Evolutionary conservation across 2,329 filamentous ascomycete species (phyloP), one percentile per base, ranked within the genome.

Genomic region (Hirsutella thompsonii): DNA sequence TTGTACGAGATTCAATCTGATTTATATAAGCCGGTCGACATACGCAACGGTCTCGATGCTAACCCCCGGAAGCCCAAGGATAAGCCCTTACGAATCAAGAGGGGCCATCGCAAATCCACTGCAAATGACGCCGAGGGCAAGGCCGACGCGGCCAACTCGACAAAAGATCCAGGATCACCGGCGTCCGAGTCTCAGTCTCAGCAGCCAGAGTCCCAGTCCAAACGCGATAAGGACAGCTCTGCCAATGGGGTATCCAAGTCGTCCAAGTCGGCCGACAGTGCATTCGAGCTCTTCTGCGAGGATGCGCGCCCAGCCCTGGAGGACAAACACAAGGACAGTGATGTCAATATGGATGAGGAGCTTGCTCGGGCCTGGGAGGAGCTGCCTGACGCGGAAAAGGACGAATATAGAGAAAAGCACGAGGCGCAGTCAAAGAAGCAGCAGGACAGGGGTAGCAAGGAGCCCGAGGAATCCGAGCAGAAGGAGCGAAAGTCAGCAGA

Each of bases 81-180:
- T 54, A 87, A 87, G 60, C 83, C 83, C 23, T 65, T 87, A 47
- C 75, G 83, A 26, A 79, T 76, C 47, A 88, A 88, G 67, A 74
- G 83, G 41, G 79, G 79, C 44, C 79, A 85, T 53, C 66, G 81
- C 40, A 81, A 81, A 60, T 64, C 69, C 20, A 74, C 73, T 29
- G 58, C 67, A 41, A 56, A 62, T 44, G 64, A 64, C 46, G 53
- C 56, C 52, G 70, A 71, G 38, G 50, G 61, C 20, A 65, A 64
- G 48, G 57, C 57, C 41, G 56, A 55, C 34, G 54, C 55, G 20
- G 54, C 60, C 42, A 64, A 58, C 47, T 60, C 66, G 29, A 66
- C 67, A 52, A 68, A 63, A 56, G 65, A 72, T 51, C 67, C 66
- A 43, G 51, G 48, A 48, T 68, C 45, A 53, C 62, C 69, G 37